Evolutionary conservation across 1,284 basidiomycete genomes (phyloP).

Genomic region (Pseudozyma sp.): DNA sequence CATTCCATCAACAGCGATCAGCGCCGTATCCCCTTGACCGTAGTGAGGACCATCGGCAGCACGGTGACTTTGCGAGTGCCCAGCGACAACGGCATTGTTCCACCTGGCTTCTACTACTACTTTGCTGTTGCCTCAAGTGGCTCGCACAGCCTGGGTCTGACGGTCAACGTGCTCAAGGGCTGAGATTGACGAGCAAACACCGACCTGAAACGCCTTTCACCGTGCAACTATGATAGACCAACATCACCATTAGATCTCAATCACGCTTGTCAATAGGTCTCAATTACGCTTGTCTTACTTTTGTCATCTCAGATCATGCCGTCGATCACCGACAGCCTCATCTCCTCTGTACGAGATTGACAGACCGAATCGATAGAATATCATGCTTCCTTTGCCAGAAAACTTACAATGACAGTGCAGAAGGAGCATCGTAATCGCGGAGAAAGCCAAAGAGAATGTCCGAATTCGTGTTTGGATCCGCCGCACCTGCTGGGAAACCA

Average conservation of each 20-base stretch:
- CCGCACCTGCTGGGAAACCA: neutral
- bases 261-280: too few relatives aligned
- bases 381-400: too few relatives aligned
- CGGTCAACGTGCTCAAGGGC: conserved; percentile 7
- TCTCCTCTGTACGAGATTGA: too few relatives aligned
- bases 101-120: conserved; percentile 7
- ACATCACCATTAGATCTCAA: too few relatives aligned
- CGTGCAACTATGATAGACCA: too few relatives aligned
- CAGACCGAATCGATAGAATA: too few relatives aligned
- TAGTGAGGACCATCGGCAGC: neutral
- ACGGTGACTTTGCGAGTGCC: conserved; percentile 4
- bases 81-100: conserved; percentile 2
- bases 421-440: conserved; percentile 24
- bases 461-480: conserved; percentile 14
- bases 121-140: conserved; percentile 7
- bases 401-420: neutral
- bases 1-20: conserved; percentile 5
- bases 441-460: conserved; percentile 32
- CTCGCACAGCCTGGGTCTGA: conserved; percentile 1
- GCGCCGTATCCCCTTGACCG: conserved; percentile 4
- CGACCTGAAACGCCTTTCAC: too few relatives aligned
- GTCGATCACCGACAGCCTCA: too few relatives aligned
- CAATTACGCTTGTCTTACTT: too few relatives aligned
- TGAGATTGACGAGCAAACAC: neutral
- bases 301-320: too few relatives aligned